Evolutionary conservation across 176 grass and related monocot species (phyloP).

Genomic region (Zizania latifolia): DNA sequence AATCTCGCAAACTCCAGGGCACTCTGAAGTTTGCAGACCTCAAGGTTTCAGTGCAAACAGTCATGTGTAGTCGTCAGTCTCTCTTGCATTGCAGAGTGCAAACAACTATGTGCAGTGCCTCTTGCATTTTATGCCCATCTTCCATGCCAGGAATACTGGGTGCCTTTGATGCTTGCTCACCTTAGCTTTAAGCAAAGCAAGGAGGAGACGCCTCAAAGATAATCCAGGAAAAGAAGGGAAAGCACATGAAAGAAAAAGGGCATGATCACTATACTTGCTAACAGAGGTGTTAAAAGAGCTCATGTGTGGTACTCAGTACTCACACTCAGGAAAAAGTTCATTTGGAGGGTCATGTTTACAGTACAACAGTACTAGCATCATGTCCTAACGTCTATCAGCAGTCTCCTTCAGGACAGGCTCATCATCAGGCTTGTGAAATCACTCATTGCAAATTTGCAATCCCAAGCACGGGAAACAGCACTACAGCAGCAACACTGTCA

Average conservation of each 20-base stretch:
- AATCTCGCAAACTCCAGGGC: not conserved
- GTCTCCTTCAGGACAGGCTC: too few relatives aligned
- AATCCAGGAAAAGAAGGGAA: constrained; percentile 12
- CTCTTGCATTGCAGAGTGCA: too few relatives aligned
- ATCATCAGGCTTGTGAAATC: too few relatives aligned
- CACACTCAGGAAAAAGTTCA: not conserved
- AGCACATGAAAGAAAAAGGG: not conserved
- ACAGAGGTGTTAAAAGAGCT: not conserved
- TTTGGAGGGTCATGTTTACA: too few relatives aligned
- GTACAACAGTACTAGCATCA: too few relatives aligned
- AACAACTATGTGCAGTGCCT: too few relatives aligned
- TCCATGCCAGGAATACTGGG: not conserved
- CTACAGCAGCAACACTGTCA: too few relatives aligned
- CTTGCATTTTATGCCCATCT: not conserved
- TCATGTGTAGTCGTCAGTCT: not conserved
- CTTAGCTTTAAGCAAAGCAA: constrained; percentile 31
- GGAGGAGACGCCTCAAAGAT: not conserved
- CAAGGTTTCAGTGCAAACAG: not conserved
- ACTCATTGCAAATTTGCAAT: too few relatives aligned
- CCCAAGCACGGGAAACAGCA: too few relatives aligned
- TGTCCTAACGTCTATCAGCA: too few relatives aligned
- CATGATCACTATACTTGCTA: constrained; percentile 11
- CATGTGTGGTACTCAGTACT: not conserved
- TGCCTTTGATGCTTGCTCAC: not conserved
- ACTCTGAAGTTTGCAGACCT: not conserved